Percentiles rank a stretch among this genome's conserved stretches.
These are phyloP conservation scores for Phytophthora uliginosa DNA, from an alignment of 352 stramenopile species.

Conservation along the genomic window DNA sequence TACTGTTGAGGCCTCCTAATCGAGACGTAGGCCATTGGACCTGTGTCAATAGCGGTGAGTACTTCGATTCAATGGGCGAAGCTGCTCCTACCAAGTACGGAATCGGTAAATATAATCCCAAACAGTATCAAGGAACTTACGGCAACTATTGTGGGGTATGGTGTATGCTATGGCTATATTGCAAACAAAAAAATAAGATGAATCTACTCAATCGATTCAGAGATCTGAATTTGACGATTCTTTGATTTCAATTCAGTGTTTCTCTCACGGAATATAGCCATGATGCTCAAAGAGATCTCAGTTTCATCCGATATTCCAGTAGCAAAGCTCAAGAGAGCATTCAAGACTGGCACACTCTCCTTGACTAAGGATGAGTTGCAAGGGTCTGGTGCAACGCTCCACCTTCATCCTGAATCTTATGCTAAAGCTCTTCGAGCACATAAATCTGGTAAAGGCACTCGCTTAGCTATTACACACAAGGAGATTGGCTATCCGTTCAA, in stretches of 20 bases:
- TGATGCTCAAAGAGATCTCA: conserved; percentile 8
- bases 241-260: background rate
- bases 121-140: conserved; percentile 12
- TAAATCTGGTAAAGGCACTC: conserved; percentile 6
- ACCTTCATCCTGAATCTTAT: conserved; percentile 13
- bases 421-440: conserved; percentile 11
- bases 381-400: conserved; percentile 8
- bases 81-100: background rate
- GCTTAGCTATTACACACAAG: conserved; percentile 11
- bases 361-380: conserved; percentile 2
- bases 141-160: background rate
- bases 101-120: conserved; percentile 15
- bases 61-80: conserved; percentile 16
- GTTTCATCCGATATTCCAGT: conserved; percentile 7
- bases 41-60: conserved; percentile 9
- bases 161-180: background rate
- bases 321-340: conserved; percentile 8
- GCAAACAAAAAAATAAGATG: no score
- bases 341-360: conserved; percentile 10
- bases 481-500: conserved; percentile 23
- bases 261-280: background rate
- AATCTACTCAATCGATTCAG: background rate
- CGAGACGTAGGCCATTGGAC: conserved; percentile 24
- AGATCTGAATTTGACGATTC: conserved; percentile 30
- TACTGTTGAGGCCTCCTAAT: conserved; percentile 15